A percentile compares a stretch with the other conserved stretches of the same genome.
These are phyloP conservation scores for Aspergillus sp. DNA, from an alignment of 2,329 filamentous ascomycete genomes.

Conservation along the genomic window DNA sequence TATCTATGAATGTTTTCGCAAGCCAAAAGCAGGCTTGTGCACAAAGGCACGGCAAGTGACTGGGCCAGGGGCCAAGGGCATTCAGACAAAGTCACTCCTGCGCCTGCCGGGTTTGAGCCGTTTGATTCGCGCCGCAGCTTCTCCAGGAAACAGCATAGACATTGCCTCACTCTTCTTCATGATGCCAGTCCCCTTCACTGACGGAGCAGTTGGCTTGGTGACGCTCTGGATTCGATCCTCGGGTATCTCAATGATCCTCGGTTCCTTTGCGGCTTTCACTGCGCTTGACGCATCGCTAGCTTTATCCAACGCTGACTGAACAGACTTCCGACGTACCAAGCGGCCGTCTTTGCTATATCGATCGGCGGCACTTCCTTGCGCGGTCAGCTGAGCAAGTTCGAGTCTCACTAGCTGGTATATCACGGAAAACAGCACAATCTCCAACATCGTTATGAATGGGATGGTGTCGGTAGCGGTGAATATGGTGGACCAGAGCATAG, in stretches of 20 bases:
- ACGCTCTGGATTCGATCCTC: conserved; percentile 5
- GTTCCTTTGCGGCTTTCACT: conserved; percentile 1
- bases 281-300: neutral
- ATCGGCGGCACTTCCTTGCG: neutral
- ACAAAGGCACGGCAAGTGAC: neutral
- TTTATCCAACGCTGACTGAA: neutral
- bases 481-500: conserved; percentile 16
- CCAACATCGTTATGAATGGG: conserved; percentile 8
- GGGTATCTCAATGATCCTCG: conserved; percentile 10
- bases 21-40: neutral
- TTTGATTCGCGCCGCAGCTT: conserved; percentile 9
- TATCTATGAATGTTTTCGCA: neutral
- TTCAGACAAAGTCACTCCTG: conserved; percentile 13
- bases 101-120: conserved; percentile 12
- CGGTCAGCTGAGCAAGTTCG: conserved; percentile 4
- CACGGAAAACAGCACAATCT: conserved; percentile 10
- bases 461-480: conserved; percentile 10
- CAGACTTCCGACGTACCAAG: conserved; percentile 1
- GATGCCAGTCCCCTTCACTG: neutral
- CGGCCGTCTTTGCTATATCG: conserved; percentile 4
- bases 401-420: conserved; percentile 14
- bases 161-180: conserved; percentile 2
- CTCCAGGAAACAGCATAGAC: conserved; percentile 1
- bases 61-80: neutral
- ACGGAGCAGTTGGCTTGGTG: neutral